These are phyloP conservation scores for Aspergillus pseudoviridinutans DNA, from an alignment of 2,329 filamentous ascomycete species.

Conservation along the genomic window DNA sequence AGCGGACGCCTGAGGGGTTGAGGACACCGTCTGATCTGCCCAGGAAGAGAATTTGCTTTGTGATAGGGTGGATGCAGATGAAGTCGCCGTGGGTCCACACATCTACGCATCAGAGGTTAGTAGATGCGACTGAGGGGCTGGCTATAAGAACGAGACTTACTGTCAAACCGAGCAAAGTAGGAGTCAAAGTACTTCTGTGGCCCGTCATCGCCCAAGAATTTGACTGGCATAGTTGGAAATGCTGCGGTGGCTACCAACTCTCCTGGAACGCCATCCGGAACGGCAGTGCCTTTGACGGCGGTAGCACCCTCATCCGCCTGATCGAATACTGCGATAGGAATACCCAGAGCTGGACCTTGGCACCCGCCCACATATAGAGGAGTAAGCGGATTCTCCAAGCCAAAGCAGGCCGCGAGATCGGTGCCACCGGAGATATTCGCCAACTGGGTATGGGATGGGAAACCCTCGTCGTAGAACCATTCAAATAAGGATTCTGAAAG, in stretches of 20 bases:
- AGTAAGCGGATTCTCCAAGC: slow-evolving; percentile 60
- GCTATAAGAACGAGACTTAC: slow-evolving; percentile 6
- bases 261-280: slow-evolving; percentile 63
- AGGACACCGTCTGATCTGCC: slow-evolving; percentile 65
- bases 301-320: slow-evolving; percentile 40
- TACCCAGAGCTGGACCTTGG: slow-evolving; percentile 51
- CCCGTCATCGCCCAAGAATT: slow-evolving; percentile 54
- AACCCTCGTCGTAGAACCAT: slow-evolving; percentile 73
- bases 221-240: slow-evolving; percentile 73
- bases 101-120: slow-evolving; percentile 14
- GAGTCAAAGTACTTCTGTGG: slow-evolving; percentile 52
- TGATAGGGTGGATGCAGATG: slow-evolving; percentile 65
- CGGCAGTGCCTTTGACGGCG: slow-evolving; percentile 48
- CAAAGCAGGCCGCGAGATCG: slow-evolving; percentile 54
- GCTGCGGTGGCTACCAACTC: slow-evolving; percentile 68
- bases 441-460: slow-evolving; percentile 64
- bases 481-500: slow-evolving; percentile 71
- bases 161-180: slow-evolving; percentile 59
- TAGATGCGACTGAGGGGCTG: background rate
- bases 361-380: slow-evolving; percentile 61
- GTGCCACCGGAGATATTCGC: slow-evolving; percentile 74
- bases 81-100: slow-evolving; percentile 73
- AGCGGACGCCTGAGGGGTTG: slow-evolving; percentile 76
- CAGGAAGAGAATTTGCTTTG: slow-evolving; percentile 48
- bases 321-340: slow-evolving; percentile 60